Evolutionary conservation across 2,329 filamentous ascomycete species (phyloP).

Genomic region (Polychaeton citri): DNA sequence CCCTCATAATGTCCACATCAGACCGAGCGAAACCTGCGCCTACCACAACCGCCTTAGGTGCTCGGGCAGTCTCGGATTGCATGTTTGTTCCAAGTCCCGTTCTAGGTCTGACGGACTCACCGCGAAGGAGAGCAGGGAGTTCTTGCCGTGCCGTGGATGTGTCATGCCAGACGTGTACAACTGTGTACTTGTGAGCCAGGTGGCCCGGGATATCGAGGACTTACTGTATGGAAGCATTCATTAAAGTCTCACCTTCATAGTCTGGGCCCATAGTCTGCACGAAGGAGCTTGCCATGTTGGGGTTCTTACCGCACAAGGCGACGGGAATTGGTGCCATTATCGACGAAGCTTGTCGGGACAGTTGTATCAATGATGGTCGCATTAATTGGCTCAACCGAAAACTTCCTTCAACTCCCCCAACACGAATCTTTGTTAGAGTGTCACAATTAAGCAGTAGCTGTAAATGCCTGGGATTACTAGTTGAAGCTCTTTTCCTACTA

Average conservation of each 20-base stretch:
- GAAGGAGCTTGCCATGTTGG: conserved; percentile 9
- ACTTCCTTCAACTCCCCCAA: too few relatives aligned
- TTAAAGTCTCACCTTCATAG: conserved; percentile 9
- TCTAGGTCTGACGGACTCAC: conserved; percentile 7
- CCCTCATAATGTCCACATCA: conserved; percentile 10
- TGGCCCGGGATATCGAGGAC: too few relatives aligned
- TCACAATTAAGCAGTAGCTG: too few relatives aligned
- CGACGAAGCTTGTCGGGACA: neutral
- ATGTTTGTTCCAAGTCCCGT: conserved; percentile 10
- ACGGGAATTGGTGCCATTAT: conserved; percentile 11
- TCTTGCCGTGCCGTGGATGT: conserved; percentile 7
- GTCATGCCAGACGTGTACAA: conserved; percentile 13
- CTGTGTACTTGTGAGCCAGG: too few relatives aligned
- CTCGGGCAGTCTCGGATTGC: conserved; percentile 3
- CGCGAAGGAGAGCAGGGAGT: conserved; percentile 8
- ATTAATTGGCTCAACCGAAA: too few relatives aligned
- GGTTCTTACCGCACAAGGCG: conserved; percentile 11
- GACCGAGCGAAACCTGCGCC: conserved; percentile 11
- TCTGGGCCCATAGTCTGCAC: conserved; percentile 8
- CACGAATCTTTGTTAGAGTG: too few relatives aligned
- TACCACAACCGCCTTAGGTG: conserved; percentile 11
- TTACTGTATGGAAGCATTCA: too few relatives aligned
- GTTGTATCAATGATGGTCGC: neutral
- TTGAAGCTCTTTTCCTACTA: too few relatives aligned
- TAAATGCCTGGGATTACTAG: too few relatives aligned